A percentile compares a stretch with the other conserved stretches of the same genome.
Evolutionary conservation across 2,329 filamentous ascomycete species (phyloP).

Genomic region (Diaporthe vaccinii): DNA sequence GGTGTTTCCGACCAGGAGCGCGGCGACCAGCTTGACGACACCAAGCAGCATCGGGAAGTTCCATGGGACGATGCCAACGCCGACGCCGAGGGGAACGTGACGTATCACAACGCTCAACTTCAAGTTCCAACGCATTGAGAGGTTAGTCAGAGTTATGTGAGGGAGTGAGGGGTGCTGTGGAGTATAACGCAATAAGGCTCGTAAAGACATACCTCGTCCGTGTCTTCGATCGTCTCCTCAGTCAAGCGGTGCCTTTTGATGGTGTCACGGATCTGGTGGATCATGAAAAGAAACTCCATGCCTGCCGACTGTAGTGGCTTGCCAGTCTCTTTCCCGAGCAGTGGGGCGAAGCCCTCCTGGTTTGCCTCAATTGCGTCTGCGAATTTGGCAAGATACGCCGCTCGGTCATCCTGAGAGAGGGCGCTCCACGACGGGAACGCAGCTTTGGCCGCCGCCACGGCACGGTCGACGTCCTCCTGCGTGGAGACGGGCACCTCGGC

Average conservation of each 20-base stretch:
- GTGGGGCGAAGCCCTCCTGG: constrained; percentile 39
- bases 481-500: constrained; percentile 55
- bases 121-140: not conserved
- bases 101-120: constrained; percentile 30
- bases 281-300: constrained; percentile 20
- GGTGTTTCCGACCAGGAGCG: constrained; percentile 60
- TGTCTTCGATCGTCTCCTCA: constrained; percentile 25
- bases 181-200: not conserved
- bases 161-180: not conserved
- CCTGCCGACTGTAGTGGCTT: constrained; percentile 40
- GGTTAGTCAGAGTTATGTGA: not conserved
- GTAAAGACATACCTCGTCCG: constrained; percentile 5
- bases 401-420: constrained; percentile 51
- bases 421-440: constrained; percentile 56
- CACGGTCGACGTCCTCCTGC: constrained; percentile 54
- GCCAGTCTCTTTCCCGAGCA: constrained; percentile 45
- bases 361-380: constrained; percentile 52
- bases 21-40: constrained; percentile 57
- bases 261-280: constrained; percentile 16
- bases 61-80: constrained; percentile 64
- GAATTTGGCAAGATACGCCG: constrained; percentile 47
- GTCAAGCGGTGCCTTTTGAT: constrained; percentile 23
- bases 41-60: constrained; percentile 57
- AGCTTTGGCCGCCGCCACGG: constrained; percentile 52
- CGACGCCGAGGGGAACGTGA: constrained; percentile 53